Conservation (phyloP, 2,329 filamentous ascomycete species). For the Fusarium penzigii region DNA sequence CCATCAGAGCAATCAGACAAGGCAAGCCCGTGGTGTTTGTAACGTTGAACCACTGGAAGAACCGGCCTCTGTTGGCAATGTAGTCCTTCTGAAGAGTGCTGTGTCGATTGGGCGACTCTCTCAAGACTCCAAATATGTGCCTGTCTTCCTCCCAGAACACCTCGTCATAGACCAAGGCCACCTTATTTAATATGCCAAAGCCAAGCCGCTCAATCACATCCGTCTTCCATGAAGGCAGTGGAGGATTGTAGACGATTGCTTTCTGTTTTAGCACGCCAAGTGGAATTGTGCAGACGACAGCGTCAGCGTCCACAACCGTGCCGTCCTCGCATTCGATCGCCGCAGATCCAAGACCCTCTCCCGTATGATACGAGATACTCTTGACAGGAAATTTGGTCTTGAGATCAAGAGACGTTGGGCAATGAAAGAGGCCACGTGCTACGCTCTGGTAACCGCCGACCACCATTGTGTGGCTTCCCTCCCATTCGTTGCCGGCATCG, state of each 20-base stretch:
- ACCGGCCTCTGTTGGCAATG: constrained; percentile 75
- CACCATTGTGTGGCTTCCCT: constrained; percentile 90
- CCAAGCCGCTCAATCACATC: constrained; percentile 81
- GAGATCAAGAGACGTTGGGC: constrained; percentile 76
- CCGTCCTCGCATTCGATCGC: constrained; percentile 78
- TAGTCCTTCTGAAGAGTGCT: constrained; percentile 83
- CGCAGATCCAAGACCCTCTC: constrained; percentile 48
- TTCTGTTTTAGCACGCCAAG: constrained; percentile 89
- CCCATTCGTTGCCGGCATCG: constrained; percentile 96
- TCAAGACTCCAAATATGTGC: constrained; percentile 92
- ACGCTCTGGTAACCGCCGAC: constrained; percentile 93
- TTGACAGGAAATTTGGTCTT: constrained; percentile 72
- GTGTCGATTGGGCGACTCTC: constrained; percentile 67
- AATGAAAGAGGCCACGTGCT: constrained; percentile 79
- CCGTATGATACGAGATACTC: constrained; percentile 65
- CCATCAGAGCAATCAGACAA: constrained; percentile 90
- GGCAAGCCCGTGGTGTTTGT: constrained; percentile 86
- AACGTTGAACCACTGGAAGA: constrained; percentile 98
- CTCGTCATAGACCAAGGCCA: constrained; percentile 84
- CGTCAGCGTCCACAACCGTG: constrained; percentile 76
- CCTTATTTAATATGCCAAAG: constrained; percentile 93
- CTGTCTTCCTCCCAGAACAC: constrained; percentile 88
- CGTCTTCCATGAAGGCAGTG: constrained; percentile 83
- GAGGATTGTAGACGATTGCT: constrained; percentile 80
- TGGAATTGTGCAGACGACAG: constrained; percentile 86